Conservation (phyloP, 1,139 yeast species). For the Debaryomyces coudertii region DNA sequence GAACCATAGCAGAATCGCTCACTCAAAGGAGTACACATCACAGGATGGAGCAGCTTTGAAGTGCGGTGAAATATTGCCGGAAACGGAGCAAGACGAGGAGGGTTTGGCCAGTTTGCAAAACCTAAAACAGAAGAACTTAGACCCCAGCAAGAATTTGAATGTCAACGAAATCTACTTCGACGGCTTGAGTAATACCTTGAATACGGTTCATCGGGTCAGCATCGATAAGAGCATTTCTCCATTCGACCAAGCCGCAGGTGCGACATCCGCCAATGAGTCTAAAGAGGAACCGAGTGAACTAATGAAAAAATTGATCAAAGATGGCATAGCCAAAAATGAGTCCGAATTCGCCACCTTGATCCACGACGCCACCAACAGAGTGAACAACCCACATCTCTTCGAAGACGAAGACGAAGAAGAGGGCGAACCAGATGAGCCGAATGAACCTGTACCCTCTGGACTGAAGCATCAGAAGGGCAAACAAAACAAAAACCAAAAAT, state of each 20-base stretch:
- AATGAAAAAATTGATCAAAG: conserved; percentile 34
- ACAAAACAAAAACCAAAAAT: conserved; percentile 5
- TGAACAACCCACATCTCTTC: conserved; percentile 31
- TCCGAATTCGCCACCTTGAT: conserved; percentile 30
- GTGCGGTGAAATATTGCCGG: conserved; percentile 65
- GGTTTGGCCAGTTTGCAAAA: conserved; percentile 51
- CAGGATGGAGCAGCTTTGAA: conserved; percentile 76
- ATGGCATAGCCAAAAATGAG: conserved; percentile 26
- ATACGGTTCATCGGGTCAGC: conserved; percentile 14
- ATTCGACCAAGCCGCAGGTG: conserved; percentile 11
- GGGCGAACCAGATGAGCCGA: conserved; percentile 20
- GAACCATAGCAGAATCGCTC: conserved; percentile 76
- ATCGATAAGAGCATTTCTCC: conserved; percentile 14
- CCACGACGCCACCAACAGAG: conserved; percentile 28
- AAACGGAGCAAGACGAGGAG: conserved; percentile 61
- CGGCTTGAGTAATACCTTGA: conserved; percentile 30
- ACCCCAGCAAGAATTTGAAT: conserved; percentile 45
- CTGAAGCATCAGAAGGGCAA: background rate
- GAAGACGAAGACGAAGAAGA: conserved; percentile 34
- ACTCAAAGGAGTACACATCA: conserved; percentile 68
- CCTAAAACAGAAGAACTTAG: conserved; percentile 43
- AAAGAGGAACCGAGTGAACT: conserved; percentile 24
- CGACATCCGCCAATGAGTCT: conserved; percentile 1
- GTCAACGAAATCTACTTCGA: conserved; percentile 44
- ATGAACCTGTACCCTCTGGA: conserved; percentile 12